A percentile compares a stretch with the other conserved stretches of the same genome.
Evolutionary conservation across 352 stramenopile genomes (phyloP).

Genomic region (Thalassiosira hispida): DNA sequence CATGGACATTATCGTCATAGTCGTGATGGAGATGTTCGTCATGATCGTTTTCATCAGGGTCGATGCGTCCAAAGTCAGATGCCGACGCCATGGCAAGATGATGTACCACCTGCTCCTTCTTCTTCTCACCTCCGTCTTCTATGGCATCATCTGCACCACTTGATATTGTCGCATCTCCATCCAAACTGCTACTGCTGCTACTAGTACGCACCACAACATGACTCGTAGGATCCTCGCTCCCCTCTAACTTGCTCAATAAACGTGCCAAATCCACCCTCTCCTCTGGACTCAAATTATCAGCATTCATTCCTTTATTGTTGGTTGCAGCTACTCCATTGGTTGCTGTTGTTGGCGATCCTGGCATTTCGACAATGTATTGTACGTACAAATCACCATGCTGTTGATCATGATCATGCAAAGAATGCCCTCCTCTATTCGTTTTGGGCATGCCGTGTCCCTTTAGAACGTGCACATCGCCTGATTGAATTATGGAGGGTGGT

Average conservation of each 20-base stretch:
- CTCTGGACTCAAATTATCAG: conserved; percentile 43
- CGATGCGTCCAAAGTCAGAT: conserved; percentile 62
- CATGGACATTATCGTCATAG: conserved; percentile 7
- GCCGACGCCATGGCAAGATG: conserved; percentile 20
- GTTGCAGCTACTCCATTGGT: conserved; percentile 5
- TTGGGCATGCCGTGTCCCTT: conserved; percentile 78
- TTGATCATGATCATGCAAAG: not conserved
- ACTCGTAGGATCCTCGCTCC: conserved; percentile 22
- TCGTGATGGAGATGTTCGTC: conserved; percentile 46
- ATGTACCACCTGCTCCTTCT: conserved; percentile 10
- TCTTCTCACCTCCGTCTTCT: not conserved
- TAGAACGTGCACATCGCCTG: conserved; percentile 74
- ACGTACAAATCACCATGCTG: conserved; percentile 77
- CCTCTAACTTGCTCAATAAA: conserved; percentile 70
- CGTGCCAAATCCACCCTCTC: conserved; percentile 55
- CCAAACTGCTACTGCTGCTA: not conserved
- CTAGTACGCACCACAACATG: not conserved
- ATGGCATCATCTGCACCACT: not conserved
- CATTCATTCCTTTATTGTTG: not conserved
- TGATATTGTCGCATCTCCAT: conserved; percentile 1
- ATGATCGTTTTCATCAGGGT: conserved; percentile 29
- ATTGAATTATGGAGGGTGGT: conserved; percentile 41
- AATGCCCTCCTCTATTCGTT: not conserved
- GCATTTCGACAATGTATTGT: conserved; percentile 76
- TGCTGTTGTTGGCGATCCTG: conserved; percentile 10